Evolutionary conservation across 768 basidiomycete genomes (phyloP).

Genomic region (Mrakia gelida): DNA sequence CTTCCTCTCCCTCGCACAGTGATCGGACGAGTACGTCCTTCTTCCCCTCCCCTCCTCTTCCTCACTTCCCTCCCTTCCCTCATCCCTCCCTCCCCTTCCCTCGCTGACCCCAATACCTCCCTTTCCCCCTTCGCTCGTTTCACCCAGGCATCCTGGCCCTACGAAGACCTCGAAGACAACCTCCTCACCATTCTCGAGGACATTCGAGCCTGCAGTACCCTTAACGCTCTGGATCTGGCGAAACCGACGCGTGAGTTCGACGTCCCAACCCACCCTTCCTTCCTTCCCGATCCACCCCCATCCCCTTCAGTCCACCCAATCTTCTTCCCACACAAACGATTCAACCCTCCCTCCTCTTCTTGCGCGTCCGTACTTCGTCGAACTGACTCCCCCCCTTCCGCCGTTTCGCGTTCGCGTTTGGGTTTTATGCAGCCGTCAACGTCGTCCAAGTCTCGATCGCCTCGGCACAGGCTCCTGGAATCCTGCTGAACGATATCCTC

Average conservation of each 20-base stretch:
- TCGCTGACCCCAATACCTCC: not conserved
- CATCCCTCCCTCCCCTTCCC: not conserved
- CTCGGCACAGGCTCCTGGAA: not conserved
- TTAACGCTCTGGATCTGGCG: not conserved
- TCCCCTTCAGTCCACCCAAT: not conserved
- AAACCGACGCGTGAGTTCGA: not conserved
- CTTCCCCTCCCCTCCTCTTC: too few relatives aligned
- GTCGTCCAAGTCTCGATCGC: not conserved
- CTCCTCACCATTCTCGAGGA: conserved; percentile 63
- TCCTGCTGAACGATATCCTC: conserved; percentile 11
- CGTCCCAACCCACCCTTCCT: not conserved
- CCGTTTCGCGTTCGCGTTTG: not conserved
- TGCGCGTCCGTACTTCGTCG: too few relatives aligned
- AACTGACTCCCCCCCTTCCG: not conserved
- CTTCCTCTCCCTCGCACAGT: too few relatives aligned
- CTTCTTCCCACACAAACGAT: not conserved
- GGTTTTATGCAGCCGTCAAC: not conserved
- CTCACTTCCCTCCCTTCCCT: not conserved
- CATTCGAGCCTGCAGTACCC: conserved; percentile 26
- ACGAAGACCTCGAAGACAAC: conserved; percentile 73
- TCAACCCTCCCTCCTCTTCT: too few relatives aligned
- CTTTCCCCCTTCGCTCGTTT: not conserved
- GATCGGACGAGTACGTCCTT: too few relatives aligned
- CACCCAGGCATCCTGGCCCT: conserved; percentile 53
- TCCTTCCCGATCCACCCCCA: not conserved